These are phyloP conservation scores for Vanderwaltozyma tropicalis DNA, from an alignment of 805 yeast species.

Conservation along the genomic window DNA sequence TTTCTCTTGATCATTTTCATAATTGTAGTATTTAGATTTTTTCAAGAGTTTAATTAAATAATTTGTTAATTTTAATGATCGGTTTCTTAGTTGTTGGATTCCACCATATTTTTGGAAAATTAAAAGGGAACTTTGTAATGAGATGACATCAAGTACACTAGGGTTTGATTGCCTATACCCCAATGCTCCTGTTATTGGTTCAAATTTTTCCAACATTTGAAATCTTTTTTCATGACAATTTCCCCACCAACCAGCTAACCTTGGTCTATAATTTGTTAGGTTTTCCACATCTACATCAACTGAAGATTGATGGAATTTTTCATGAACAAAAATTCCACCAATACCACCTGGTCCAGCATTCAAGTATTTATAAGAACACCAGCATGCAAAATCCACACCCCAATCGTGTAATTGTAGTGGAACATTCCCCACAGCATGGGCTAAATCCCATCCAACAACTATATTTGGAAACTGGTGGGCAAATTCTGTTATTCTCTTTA, in stretches of 20 bases:
- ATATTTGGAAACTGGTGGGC: conserved; percentile 43
- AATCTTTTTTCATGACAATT: conserved; percentile 62
- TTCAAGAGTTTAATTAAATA: conserved; percentile 42
- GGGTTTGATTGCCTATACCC: conserved; percentile 90
- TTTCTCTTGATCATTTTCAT: conserved; percentile 20
- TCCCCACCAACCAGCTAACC: conserved; percentile 98
- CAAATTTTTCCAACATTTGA: conserved; percentile 66
- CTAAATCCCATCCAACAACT: conserved; percentile 86
- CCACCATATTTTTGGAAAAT: conserved; percentile 56
- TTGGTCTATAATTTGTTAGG: conserved; percentile 7
- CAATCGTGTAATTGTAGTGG: conserved; percentile 70
- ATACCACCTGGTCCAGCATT: conserved; percentile 93
- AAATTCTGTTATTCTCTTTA: conserved; percentile 52
- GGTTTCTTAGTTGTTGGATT: conserved; percentile 41
- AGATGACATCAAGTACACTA: conserved; percentile 73
- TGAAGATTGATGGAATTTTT: conserved; percentile 26
- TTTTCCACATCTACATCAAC: conserved; percentile 21
- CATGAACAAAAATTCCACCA: conserved; percentile 76
- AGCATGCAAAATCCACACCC: conserved; percentile 86
- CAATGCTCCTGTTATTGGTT: conserved; percentile 75
- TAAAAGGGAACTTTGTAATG: conserved; percentile 57
- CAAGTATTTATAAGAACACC: conserved; percentile 88
- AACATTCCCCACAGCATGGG: conserved; percentile 90
- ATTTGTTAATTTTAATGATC: conserved; percentile 48
- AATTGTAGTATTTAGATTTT: conserved; percentile 35